Base-by-base conservation (phyloP, 2,329 filamentous ascomycete genomes). In the Rutstroemia sp. region DNA sequence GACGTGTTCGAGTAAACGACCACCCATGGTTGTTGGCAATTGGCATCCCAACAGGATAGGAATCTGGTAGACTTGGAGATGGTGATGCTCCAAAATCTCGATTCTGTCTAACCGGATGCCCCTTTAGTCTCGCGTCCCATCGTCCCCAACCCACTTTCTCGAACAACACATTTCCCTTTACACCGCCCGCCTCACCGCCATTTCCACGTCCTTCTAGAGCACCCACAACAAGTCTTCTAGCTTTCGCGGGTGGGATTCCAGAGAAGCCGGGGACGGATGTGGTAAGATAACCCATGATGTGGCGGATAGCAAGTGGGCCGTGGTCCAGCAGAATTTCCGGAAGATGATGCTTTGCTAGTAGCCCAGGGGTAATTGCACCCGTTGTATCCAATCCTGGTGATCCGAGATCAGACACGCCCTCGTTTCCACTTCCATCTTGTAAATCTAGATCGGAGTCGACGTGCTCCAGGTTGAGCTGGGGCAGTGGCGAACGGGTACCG, bases 71-170 rank as follows among this genome's bases (percentile, higher is more conserved):
- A 71, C 66, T 71, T 70, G 69, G 70, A 65, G 75, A 70, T 70
- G 76, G 69, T 63, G 70, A 66, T 64, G 71, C 68, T 70, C 75
- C 68, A 65, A 69, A 60, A 58, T 60, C 57, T 57, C 66, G 65
- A 59, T 63, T 58, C 53, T 75, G 70, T 61, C 77, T 75, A 60
- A 75, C 66, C 45, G 79, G 75, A 60, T 88, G 81, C 54, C 86
- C 88, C 65, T 83, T 83, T 70, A 83, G 79, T 69, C 85, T 85
- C 60, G 92, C 94, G 72, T 95, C 88, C 92, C 92, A 99, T 63
- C 91, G 85, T 58, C 94, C 94, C 92, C 92, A 97, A 68, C 92
- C 92, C 58, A 96, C 90, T 78, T 97, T 97, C 72, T 95, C 88
- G 69, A 95, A 97, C 69, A 86, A 80, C 66, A 94, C 86, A 64